A percentile compares a stretch with the other conserved stretches of the same genome.
Evolutionary conservation across 768 basidiomycete species (phyloP).

Genomic region (Hirschioporus abietinus): DNA sequence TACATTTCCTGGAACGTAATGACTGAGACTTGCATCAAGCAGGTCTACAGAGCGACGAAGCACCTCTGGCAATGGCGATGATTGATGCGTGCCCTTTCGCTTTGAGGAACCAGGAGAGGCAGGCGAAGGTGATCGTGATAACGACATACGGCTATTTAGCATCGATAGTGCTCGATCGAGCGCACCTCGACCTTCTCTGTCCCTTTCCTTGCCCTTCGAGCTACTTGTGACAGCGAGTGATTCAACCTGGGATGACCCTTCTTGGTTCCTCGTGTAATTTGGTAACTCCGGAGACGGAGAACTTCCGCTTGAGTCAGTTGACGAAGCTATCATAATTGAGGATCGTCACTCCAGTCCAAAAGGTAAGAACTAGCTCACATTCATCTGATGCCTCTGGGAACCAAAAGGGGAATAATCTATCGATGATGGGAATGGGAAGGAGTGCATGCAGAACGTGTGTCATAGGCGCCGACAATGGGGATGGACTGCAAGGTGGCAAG

Average conservation of each 20-base stretch:
- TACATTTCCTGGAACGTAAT: constrained; percentile 62
- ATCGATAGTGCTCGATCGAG: constrained; percentile 57
- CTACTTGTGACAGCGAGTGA: not conserved
- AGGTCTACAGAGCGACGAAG: constrained; percentile 64
- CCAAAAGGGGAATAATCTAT: constrained; percentile 56
- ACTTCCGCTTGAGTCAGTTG: not conserved
- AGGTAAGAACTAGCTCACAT: not conserved
- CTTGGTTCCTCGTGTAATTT: not conserved
- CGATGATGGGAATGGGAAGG: constrained; percentile 67
- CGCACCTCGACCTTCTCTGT: constrained; percentile 16
- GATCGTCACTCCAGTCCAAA: not conserved
- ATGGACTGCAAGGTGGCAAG: constrained; percentile 55
- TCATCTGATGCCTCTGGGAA: constrained; percentile 30
- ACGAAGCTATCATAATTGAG: not conserved
- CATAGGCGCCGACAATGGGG: constrained; percentile 67
- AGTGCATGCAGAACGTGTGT: constrained; percentile 80
- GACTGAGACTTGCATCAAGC: constrained; percentile 49
- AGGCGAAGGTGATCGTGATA: constrained; percentile 41
- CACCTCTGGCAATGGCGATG: constrained; percentile 33
- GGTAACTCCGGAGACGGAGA: not conserved
- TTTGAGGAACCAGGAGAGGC: constrained; percentile 22
- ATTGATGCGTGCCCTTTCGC: constrained; percentile 22
- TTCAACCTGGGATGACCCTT: not conserved
- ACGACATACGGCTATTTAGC: constrained; percentile 44
- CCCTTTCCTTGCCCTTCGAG: constrained; percentile 1